Evolutionary conservation across 2,329 filamentous ascomycete genomes (phyloP).

Genomic region (Venturia carpophila): DNA sequence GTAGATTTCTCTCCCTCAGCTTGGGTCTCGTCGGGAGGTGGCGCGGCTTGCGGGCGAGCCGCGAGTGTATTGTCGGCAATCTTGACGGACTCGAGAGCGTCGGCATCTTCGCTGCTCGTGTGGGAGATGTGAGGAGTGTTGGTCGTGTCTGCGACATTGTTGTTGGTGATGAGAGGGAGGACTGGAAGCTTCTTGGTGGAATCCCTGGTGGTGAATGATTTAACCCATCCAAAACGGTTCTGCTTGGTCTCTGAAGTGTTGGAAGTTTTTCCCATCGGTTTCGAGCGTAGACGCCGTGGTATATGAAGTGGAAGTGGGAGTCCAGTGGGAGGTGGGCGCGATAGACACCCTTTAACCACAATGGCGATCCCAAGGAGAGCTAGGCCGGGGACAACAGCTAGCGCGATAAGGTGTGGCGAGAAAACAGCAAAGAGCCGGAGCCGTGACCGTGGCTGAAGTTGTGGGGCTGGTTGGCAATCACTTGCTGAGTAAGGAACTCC

Average conservation of each 20-base stretch:
- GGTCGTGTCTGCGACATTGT: neutral
- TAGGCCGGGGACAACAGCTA: neutral
- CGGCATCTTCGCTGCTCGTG: neutral
- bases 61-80: slow-evolving; percentile 26
- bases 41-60: slow-evolving; percentile 28
- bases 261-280: slow-evolving; percentile 7
- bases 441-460: neutral
- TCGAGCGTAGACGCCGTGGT: slow-evolving; percentile 10
- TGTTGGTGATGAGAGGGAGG: neutral
- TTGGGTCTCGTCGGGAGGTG: slow-evolving; percentile 40
- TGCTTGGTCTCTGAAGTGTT: slow-evolving; percentile 6
- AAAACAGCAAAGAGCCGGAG: neutral
- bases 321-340: neutral
- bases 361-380: neutral
- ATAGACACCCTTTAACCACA: neutral
- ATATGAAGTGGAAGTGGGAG: neutral
- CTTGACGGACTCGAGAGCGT: slow-evolving; percentile 21
- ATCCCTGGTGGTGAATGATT: slow-evolving; percentile 1
- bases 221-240: slow-evolving; percentile 12
- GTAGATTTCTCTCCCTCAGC: slow-evolving; percentile 45
- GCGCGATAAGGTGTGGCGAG: neutral
- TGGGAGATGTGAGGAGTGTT: neutral
- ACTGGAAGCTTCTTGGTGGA: neutral
- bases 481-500: too few relatives aligned
- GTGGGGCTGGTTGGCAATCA: neutral